Evolutionary conservation across 1,139 yeast species (phyloP).

Genomic region (Wickerhamomyces sp.): DNA sequence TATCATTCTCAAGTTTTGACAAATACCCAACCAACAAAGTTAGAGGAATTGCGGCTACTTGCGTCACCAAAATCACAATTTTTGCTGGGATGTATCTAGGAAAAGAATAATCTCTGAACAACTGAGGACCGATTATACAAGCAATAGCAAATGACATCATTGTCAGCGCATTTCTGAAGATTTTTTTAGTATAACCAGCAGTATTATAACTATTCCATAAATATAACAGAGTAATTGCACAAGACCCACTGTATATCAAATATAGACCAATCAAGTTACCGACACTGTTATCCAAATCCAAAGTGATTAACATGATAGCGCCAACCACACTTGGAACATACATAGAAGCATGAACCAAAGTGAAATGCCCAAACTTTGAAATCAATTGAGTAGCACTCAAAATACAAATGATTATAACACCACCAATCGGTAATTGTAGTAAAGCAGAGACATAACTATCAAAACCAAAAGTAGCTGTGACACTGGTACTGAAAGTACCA

Average conservation of each 20-base stretch:
- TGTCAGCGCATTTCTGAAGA: conserved; percentile 36
- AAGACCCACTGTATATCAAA: conserved; percentile 33
- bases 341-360: conserved; percentile 34
- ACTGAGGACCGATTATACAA: conserved; percentile 40
- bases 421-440: conserved; percentile 46
- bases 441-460: conserved; percentile 39
- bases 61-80: conserved; percentile 43
- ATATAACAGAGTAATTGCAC: conserved; percentile 36
- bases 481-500: conserved; percentile 30
- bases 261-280: conserved; percentile 39
- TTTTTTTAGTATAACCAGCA: conserved; percentile 37
- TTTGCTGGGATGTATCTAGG: conserved; percentile 44
- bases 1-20: conserved; percentile 26
- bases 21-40: conserved; percentile 27
- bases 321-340: conserved; percentile 39
- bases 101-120: conserved; percentile 34
- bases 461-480: conserved; percentile 34
- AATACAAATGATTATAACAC: conserved; percentile 34
- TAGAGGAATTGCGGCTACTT: conserved; percentile 24
- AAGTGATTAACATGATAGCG: conserved; percentile 36
- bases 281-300: conserved; percentile 34
- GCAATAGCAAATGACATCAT: conserved; percentile 36
- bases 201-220: conserved; percentile 33
- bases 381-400: conserved; percentile 29
- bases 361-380: conserved; percentile 15